phyloP scores from a whole-genome alignment of 1,284 basidiomycete genomes.

The Vanrija pseudolonga region DNA sequence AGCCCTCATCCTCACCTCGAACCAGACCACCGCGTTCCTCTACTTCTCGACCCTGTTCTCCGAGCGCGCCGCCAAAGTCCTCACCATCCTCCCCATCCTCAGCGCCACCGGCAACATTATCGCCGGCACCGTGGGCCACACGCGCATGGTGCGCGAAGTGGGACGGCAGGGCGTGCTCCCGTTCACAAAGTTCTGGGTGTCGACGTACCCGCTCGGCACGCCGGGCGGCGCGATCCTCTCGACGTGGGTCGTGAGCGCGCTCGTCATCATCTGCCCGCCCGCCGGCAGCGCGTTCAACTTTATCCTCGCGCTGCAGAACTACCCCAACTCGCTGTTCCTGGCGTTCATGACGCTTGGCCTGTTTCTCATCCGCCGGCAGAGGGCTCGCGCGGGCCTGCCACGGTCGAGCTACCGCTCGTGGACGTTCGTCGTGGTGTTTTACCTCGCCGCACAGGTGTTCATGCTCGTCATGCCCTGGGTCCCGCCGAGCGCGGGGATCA shows the following conservation, averaged over 20 bases:
- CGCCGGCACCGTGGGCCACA: conserved; percentile 46
- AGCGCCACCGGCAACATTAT: conserved; percentile 39
- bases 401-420: conserved; percentile 51
- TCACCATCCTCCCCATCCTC: conserved; percentile 39
- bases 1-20: conserved; percentile 30
- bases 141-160: conserved; percentile 47
- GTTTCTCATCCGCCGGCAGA: conserved; percentile 50
- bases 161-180: conserved; percentile 43
- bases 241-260: too few species aligned
- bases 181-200: conserved; percentile 32
- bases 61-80: conserved; percentile 29
- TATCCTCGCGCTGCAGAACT: conserved; percentile 48
- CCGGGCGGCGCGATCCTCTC: conserved; percentile 10
- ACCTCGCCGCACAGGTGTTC: conserved; percentile 49
- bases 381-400: conserved; percentile 19
- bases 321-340: conserved; percentile 51
- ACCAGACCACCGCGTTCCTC: conserved; percentile 37
- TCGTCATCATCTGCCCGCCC: conserved; percentile 58
- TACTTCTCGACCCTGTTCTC: conserved; percentile 47
- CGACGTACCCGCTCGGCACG: conserved; percentile 36
- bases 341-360: conserved; percentile 50
- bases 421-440: conserved; percentile 47
- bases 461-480: conserved; percentile 54
- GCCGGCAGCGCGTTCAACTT: conserved; percentile 57
- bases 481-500: conserved; percentile 37